These are phyloP conservation scores for Hymenoscyphus salicellus DNA, from an alignment of 2,329 filamentous ascomycete species.

Conservation along the genomic window DNA sequence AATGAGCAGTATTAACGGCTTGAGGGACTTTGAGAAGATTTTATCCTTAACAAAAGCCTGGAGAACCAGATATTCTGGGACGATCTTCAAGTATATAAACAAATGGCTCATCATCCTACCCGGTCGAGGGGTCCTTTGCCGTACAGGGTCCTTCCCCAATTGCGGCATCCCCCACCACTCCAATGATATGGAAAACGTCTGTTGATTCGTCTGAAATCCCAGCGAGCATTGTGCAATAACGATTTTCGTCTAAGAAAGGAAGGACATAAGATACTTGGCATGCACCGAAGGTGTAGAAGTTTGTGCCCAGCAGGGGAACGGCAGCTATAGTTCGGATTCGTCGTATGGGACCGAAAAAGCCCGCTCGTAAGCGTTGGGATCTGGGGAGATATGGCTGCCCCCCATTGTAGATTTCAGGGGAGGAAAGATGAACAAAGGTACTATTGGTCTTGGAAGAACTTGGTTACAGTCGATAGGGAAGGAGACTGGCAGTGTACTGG, in stretches of 20 bases:
- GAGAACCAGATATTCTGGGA: slow-evolving; percentile 1
- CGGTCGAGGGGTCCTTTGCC: neutral
- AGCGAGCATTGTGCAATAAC: neutral
- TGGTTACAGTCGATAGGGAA: slow-evolving; percentile 9
- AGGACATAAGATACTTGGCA: slow-evolving; percentile 19
- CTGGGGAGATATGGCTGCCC: neutral
- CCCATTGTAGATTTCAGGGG: no score
- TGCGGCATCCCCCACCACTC: neutral
- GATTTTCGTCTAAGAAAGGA: slow-evolving; percentile 15
- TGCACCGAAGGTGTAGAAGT: neutral
- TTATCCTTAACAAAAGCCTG: slow-evolving; percentile 6
- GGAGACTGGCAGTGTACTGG: neutral
- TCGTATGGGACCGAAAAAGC: neutral
- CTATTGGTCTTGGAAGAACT: neutral
- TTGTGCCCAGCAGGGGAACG: neutral
- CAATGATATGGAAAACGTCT: neutral
- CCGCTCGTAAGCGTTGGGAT: neutral
- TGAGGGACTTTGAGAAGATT: slow-evolving; percentile 9
- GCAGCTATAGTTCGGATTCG: neutral
- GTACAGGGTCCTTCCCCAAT: neutral
- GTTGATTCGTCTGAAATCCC: neutral
- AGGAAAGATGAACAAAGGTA: neutral
- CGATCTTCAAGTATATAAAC: slow-evolving; percentile 1
- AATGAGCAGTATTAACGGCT: neutral
- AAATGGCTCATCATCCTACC: neutral